These are phyloP conservation scores for Pichia manshurica DNA, from an alignment of 805 yeast genomes.

Conservation along the genomic window DNA sequence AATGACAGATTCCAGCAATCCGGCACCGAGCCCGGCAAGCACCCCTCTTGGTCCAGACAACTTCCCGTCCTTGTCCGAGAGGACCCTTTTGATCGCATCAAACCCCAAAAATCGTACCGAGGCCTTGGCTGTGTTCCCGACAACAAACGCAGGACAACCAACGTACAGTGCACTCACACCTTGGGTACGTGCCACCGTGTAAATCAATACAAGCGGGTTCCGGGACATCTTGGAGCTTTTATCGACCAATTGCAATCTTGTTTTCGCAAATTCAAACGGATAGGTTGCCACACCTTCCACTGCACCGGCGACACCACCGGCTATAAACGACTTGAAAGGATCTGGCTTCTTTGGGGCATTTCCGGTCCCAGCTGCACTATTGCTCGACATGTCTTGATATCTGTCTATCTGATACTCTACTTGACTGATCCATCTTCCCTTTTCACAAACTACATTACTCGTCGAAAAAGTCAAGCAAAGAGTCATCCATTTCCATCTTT, in stretches of 20 bases:
- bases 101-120: constrained; percentile 92
- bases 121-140: constrained; percentile 94
- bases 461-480: no score
- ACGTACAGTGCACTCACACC: constrained; percentile 79
- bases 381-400: not conserved
- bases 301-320: constrained; percentile 97
- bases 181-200: constrained; percentile 67
- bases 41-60: constrained; percentile 88
- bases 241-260: constrained; percentile 78
- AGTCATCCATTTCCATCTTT: not conserved
- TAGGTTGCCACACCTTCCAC: constrained; percentile 88
- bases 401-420: no score
- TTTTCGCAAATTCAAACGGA: constrained; percentile 96
- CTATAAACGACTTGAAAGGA: constrained; percentile 77
- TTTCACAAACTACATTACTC: not conserved
- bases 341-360: constrained; percentile 40
- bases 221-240: constrained; percentile 60
- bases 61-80: constrained; percentile 81
- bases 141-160: constrained; percentile 94
- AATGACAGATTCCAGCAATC: constrained; percentile 80
- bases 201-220: constrained; percentile 79
- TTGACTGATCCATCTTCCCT: no score
- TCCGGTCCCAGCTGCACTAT: not conserved
- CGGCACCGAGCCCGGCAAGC: constrained; percentile 96
- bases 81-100: constrained; percentile 71